phyloP scores from a whole-genome alignment of 257 asterid species.

The Gentiana straminea region DNA sequence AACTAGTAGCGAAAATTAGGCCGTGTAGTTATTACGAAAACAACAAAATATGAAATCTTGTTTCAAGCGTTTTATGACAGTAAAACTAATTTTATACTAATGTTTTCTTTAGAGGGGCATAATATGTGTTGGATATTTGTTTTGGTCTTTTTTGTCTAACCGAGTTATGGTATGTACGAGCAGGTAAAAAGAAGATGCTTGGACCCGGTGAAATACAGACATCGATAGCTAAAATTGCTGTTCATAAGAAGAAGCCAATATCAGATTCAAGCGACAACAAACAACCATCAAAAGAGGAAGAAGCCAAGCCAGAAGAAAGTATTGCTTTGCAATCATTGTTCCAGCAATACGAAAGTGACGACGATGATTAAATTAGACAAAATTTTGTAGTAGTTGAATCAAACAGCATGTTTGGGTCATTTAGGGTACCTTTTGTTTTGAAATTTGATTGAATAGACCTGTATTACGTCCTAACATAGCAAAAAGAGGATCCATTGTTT shows the following conservation, averaged over 20 bases:
- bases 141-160: neutral
- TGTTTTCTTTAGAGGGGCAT: neutral
- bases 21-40: neutral
- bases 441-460: no score
- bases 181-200: conserved; percentile 14
- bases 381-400: no score
- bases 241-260: conserved; percentile 40
- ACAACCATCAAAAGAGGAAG: conserved; percentile 4
- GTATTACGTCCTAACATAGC: no score
- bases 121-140: no score
- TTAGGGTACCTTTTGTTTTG: no score
- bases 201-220: conserved; percentile 13
- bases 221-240: conserved; percentile 29
- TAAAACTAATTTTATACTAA: neutral
- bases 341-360: conserved; percentile 52
- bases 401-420: no score
- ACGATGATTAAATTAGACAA: conserved; percentile 18
- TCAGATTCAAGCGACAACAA: conserved; percentile 10
- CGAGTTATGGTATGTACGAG: neutral
- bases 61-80: no score
- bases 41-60: neutral
- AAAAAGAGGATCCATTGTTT: no score
- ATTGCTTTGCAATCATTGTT: conserved; percentile 38
- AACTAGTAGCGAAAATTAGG: neutral
- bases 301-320: conserved; percentile 9